Base-by-base conservation (phyloP, 2,329 filamentous ascomycete genomes). In the Cytospora piceicola region DNA sequence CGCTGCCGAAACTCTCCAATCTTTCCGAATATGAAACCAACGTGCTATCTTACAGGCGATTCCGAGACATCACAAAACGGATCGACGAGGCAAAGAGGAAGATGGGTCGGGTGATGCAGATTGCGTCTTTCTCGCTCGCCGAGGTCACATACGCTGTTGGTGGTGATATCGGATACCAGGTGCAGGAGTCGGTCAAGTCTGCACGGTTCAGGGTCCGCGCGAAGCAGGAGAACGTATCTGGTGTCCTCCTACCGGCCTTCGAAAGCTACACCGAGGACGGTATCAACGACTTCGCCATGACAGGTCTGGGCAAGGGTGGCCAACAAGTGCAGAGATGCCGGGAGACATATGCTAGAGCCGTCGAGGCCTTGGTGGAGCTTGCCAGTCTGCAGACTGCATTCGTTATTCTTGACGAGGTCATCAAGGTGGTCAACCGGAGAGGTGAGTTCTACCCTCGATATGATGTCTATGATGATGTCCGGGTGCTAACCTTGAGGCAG, bases 41-140 rank as follows among this genome's bases (percentile, higher is more conserved):
- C 34, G 20, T 14, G 55, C 36, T 53, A 22, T 51, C 64, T 46
- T 22, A 69, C 72, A 96, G 93, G 76, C 93, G 93, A 73, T 96
- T 96, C 80, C 89, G 93, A 90, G 95, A 99, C 74, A 99, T 99
- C 74, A 97, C 95, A 58, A 88, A 89, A 77, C 91, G 95, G 75
- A 99, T 99, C 79, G 94, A 99, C 81, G 95, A 99, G 79, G 95
- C 95, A 52, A 99, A 99, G 81, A 91, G 94, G 73, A 99, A 99
- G 83, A 99, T 99, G 94, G 95, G 95, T 65, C 88, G 94, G 39
- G 95, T 99, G 46, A 99, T 99, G 95, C 94, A 98, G 79, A 96
- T 99, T 75, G 95, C 95, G 51, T 94, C 95, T 55, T 98, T 99
- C 81, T 98, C 94, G 53, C 86, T 99, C 22, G 95, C 95, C 67